Conservation (phyloP, 2,329 filamentous ascomycete genomes). For the Dryadomyces quercus-mongolicae region DNA sequence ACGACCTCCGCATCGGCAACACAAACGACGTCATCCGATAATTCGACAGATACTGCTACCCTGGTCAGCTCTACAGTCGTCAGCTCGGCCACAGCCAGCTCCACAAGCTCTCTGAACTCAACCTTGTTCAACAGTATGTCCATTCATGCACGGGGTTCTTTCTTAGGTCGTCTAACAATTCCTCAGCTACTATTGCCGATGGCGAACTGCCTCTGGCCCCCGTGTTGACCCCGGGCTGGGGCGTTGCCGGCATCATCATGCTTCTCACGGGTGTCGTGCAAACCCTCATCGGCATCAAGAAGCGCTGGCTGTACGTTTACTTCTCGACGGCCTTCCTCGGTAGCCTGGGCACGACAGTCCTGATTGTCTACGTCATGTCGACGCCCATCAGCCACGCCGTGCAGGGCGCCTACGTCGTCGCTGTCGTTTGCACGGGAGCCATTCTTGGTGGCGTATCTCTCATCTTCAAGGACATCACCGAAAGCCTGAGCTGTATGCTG, state of each 20-base stretch:
- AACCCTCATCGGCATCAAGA: conserved; percentile 70
- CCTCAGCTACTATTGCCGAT: conserved; percentile 25
- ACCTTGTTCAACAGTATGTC: conserved; percentile 17
- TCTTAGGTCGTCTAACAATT: neutral
- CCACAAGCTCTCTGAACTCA: neutral
- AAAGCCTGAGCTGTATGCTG: conserved; percentile 70
- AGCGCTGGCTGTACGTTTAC: conserved; percentile 66
- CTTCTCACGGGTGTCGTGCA: conserved; percentile 60
- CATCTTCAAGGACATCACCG: conserved; percentile 73
- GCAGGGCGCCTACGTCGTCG: conserved; percentile 80
- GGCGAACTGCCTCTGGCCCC: conserved; percentile 60
- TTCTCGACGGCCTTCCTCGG: conserved; percentile 66
- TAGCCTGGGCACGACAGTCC: conserved; percentile 61
- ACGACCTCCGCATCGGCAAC: neutral
- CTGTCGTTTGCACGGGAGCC: conserved; percentile 58
- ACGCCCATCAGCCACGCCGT: conserved; percentile 61
- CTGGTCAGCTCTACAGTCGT: neutral
- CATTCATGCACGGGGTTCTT: neutral
- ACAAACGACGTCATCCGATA: neutral
- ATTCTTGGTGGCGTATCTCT: conserved; percentile 63
- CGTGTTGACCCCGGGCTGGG: conserved; percentile 66
- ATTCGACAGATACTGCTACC: neutral
- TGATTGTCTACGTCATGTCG: conserved; percentile 83
- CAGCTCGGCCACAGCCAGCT: neutral
- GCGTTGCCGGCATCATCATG: conserved; percentile 65